Conservation (phyloP, 2,329 filamentous ascomycete genomes). For the Onygena corvina region DNA sequence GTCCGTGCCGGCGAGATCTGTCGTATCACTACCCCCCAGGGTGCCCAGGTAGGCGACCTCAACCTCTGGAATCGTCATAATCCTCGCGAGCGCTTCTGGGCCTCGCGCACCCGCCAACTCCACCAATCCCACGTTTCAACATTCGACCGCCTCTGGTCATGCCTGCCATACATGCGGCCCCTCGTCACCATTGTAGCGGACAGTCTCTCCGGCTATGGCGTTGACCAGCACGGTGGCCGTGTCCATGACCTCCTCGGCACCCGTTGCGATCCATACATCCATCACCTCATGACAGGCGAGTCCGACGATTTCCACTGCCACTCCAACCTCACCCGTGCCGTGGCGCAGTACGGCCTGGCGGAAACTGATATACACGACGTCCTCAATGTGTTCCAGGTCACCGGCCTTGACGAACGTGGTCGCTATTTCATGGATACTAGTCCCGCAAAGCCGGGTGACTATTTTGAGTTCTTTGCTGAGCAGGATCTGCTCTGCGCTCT, state of each 20-base stretch:
- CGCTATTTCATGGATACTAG: slow-evolving; percentile 59
- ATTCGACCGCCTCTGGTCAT: slow-evolving; percentile 65
- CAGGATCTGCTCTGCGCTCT: slow-evolving; percentile 57
- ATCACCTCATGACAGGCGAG: slow-evolving; percentile 56
- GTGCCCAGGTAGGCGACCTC: slow-evolving; percentile 70
- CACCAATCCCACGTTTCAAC: slow-evolving; percentile 62
- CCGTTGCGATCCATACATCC: slow-evolving; percentile 75
- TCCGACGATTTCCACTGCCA: slow-evolving; percentile 75
- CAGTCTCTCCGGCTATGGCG: slow-evolving; percentile 48
- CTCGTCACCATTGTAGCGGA: slow-evolving; percentile 60
- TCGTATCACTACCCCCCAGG: slow-evolving; percentile 61
- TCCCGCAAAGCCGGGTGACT: slow-evolving; percentile 38
- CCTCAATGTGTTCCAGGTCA: slow-evolving; percentile 76
- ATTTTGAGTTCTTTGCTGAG: slow-evolving; percentile 69
- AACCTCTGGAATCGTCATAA: slow-evolving; percentile 72
- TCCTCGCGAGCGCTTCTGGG: slow-evolving; percentile 73
- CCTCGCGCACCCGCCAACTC: slow-evolving; percentile 62
- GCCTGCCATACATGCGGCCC: slow-evolving; percentile 63
- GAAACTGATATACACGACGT: slow-evolving; percentile 75
- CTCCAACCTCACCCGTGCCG: slow-evolving; percentile 64
- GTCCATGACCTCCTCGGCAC: slow-evolving; percentile 73
- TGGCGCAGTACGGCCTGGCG: slow-evolving; percentile 53
- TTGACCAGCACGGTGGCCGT: slow-evolving; percentile 51
- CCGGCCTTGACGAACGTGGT: slow-evolving; percentile 58
- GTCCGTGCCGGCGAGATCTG: slow-evolving; percentile 57